A percentile compares a stretch with the other conserved stretches of the same genome.
Evolutionary conservation across 768 basidiomycete genomes (phyloP).

Genomic region (Neoboletus magnificus): DNA sequence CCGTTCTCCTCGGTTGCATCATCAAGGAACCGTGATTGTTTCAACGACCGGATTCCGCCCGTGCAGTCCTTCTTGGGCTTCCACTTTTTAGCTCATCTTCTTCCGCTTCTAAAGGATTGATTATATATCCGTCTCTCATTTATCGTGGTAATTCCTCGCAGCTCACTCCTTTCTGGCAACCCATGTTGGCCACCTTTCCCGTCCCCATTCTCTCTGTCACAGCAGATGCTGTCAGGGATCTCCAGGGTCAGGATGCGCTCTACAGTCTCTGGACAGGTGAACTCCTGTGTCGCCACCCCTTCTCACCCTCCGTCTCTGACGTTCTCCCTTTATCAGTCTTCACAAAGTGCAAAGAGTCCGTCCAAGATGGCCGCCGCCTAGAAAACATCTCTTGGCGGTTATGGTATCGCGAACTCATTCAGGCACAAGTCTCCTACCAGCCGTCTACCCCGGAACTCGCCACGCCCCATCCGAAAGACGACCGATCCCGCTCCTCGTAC

Average conservation of each 20-base stretch:
- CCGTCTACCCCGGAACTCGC: constrained; percentile 29
- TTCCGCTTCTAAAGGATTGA: constrained; percentile 12
- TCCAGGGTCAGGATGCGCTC: constrained; percentile 67
- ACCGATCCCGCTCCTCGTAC: constrained; percentile 24
- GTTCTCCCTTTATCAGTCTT: constrained; percentile 52
- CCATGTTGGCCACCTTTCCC: constrained; percentile 54
- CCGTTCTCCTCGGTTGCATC: constrained; percentile 21
- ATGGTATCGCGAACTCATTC: constrained; percentile 65
- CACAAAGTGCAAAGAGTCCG: constrained; percentile 74
- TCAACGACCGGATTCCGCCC: constrained; percentile 15
- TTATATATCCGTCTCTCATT: constrained; percentile 18
- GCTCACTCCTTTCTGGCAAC: constrained; percentile 9
- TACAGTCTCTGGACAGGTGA: constrained; percentile 66
- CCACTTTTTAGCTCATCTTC: constrained; percentile 14
- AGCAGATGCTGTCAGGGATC: constrained; percentile 61
- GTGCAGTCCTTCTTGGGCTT: constrained; percentile 12
- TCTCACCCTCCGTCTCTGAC: not conserved
- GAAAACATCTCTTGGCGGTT: constrained; percentile 90
- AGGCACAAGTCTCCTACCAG: constrained; percentile 28
- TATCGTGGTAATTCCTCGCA: constrained; percentile 1
- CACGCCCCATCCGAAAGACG: constrained; percentile 15
- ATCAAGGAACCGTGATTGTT: constrained; percentile 31
- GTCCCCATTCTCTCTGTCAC: constrained; percentile 64
- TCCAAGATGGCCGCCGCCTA: constrained; percentile 76
- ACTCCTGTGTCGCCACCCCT: not conserved